Base-by-base conservation (phyloP, 495 filamentous ascomycete genomes). In the Podospora australis region DNA sequence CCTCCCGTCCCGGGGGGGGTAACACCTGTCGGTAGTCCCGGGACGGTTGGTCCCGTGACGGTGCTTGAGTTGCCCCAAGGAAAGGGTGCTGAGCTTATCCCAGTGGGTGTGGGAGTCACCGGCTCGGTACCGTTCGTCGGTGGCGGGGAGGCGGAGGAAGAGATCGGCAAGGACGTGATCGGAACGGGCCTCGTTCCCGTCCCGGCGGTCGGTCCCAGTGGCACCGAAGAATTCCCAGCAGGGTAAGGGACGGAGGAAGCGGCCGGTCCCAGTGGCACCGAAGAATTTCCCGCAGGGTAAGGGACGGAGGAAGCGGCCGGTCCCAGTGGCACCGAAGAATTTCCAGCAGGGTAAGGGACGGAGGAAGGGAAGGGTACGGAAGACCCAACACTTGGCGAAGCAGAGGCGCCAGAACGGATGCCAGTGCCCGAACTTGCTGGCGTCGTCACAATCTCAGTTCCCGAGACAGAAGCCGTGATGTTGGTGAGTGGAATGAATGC, bases 31-130 rank as follows among this genome's bases (percentile, higher is more conserved):
- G 32, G 9, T n/a, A 17, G 19, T 6, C 32, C 32, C 13, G 32
- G 8, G 5, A 42, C 48, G 14, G 40, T 35, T 8, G 44, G 44
- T 2, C 46, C 46, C 0, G n/a, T 13, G 8, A 3, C 32, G 9
- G 41, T 40, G 19, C 46, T 45, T 9, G 41, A 44, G 20, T 49
- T 53, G 2, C 39, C 43, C n/a, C 24, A n/a, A 2, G 52, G 52
- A 19, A 42, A 55, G 7, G 52, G 43, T 24, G 32, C 39, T 4
- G 23, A 23, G 30, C 25, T 48, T 22, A 28, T 43, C 13, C 17
- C 34, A 4, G 34, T 6, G 34, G 17, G 5, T 7, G 7, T 20
- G 11, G 45, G 20, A 14, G 22, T 29, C 1, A 11, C 3, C 4
- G 24, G 44, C 4, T 19, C 21, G 26, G 43, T 36, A 21, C 39